phyloP scores from a whole-genome alignment of 1,139 yeast genomes.

The Saccharomyces hybrid region DNA sequence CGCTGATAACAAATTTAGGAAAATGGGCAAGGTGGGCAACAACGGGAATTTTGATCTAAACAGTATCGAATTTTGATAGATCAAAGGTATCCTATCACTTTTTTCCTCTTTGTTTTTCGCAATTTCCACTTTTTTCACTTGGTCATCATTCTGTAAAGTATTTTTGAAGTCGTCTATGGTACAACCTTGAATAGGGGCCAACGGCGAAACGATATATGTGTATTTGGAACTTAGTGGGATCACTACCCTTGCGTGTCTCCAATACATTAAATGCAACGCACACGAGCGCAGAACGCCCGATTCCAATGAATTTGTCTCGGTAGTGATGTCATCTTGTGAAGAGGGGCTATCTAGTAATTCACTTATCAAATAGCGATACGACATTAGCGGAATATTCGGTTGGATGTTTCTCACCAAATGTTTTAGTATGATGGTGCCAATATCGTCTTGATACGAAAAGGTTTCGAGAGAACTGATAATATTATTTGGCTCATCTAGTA shows the following conservation, averaged over 20 bases:
- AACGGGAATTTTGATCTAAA: constrained; percentile 66
- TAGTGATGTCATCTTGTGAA: background rate
- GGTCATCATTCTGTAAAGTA: constrained; percentile 1
- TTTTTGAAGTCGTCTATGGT: constrained; percentile 15
- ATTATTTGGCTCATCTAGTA: constrained; percentile 70
- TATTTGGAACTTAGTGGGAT: constrained; percentile 71
- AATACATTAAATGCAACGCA: constrained; percentile 77
- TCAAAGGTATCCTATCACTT: too few species aligned
- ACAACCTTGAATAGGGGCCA: constrained; percentile 61
- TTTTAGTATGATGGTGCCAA: constrained; percentile 25
- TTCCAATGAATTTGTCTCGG: constrained; percentile 12
- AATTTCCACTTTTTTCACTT: constrained; percentile 4
- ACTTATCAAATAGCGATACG: constrained; percentile 26
- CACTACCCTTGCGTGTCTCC: constrained; percentile 85
- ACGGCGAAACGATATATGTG: constrained; percentile 76
- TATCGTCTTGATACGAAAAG: constrained; percentile 32
- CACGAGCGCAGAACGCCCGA: constrained; percentile 51
- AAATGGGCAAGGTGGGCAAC: constrained; percentile 68
- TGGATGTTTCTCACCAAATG: constrained; percentile 28
- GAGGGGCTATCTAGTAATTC: constrained; percentile 18
- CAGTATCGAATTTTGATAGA: constrained; percentile 33
- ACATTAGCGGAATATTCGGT: constrained; percentile 26
- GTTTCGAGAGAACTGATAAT: constrained; percentile 69
- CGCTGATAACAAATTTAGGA: constrained; percentile 62
- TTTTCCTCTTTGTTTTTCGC: constrained; percentile 1